Base-by-base conservation (phyloP, 2,329 filamentous ascomycete genomes). In the Claviceps cyperi region DNA sequence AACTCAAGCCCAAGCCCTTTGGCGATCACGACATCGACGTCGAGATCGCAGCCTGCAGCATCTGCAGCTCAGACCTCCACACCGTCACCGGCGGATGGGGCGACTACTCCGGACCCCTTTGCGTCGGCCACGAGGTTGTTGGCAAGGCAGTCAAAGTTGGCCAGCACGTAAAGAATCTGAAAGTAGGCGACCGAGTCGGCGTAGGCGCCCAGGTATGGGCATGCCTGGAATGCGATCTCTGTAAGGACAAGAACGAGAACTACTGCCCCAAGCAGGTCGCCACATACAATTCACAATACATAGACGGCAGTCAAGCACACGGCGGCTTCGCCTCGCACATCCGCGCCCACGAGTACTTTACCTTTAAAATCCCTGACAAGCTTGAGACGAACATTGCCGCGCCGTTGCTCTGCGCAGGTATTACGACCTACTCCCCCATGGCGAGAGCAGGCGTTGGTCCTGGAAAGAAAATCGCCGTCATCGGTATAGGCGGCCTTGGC, bases 331-430 rank as follows among this genome's bases (percentile, higher is more conserved):
- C 71, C 1, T 71, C 66, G 15, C 69, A 76, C 50, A 71, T 75
- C 22, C 65, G 73, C 24, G 70, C 68, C 0, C 73, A 75, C 52
- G 69, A 73, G 56, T 72, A 74, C 63, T 89, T 86, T 55, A 72
- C 71, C 35, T 73, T 80, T 57, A 74, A 74, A 54, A 77, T 80
- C 38, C 77, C 76, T 0, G 74, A 78, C n/a, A 62, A 60, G 1
- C 63, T 80, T 9, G 63, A 69, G 7, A 70, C 70, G 0, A 69
- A 73, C 35, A 60, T 69, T 1, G 74, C 72, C 0, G 77, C 84
- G 1, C 85, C 86, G 1, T 80, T 92, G 70, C 72, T 91, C 28
- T 91, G 86, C 60, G 86, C 80, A 1, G 86, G 87, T 1, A 74
- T 91, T 48, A 92, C 86, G 0, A 76, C 83, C 0, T 92, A 77